Percentiles rank a stretch among this genome's conserved stretches.
phyloP scores from a whole-genome alignment of 441 rosid species.

The Jatropha podagrica region DNA sequence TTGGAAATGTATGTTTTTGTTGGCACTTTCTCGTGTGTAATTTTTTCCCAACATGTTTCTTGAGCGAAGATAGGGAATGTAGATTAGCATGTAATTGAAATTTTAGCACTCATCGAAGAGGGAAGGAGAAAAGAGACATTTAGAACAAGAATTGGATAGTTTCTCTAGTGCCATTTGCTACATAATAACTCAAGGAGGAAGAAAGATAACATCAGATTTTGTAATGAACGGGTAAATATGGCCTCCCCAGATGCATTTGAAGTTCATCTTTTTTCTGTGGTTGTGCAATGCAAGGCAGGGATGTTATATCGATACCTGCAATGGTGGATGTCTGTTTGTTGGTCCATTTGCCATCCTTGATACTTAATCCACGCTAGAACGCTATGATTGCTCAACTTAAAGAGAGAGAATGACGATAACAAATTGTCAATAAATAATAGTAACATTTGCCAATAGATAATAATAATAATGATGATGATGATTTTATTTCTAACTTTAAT shows the following conservation, averaged over 20 bases:
- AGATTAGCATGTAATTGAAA: conserved; percentile 7
- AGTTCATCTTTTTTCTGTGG: neutral
- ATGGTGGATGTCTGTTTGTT: neutral
- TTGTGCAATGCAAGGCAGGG: neutral
- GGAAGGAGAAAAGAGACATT: neutral
- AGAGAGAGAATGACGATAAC: no score
- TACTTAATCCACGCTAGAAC: no score
- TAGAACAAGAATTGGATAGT: neutral
- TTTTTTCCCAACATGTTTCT: neutral
- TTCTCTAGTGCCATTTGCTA: neutral
- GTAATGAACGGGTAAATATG: neutral
- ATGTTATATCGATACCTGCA: neutral
- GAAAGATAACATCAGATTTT: neutral
- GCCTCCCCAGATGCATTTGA: neutral
- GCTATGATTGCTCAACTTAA: no score
- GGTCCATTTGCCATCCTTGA: no score
- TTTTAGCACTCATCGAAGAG: neutral
- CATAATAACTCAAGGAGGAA: neutral
- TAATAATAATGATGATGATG: no score
- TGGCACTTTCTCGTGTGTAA: neutral
- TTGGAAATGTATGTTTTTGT: conserved; percentile 10
- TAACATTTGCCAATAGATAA: no score
- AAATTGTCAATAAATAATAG: no score
- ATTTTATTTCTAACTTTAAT: no score
- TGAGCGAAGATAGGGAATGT: neutral